Evolutionary conservation across 257 asterid genomes (phyloP), one percentile per base, ranked within the genome.

Genomic region (Fraxinus pennsylvanica): DNA sequence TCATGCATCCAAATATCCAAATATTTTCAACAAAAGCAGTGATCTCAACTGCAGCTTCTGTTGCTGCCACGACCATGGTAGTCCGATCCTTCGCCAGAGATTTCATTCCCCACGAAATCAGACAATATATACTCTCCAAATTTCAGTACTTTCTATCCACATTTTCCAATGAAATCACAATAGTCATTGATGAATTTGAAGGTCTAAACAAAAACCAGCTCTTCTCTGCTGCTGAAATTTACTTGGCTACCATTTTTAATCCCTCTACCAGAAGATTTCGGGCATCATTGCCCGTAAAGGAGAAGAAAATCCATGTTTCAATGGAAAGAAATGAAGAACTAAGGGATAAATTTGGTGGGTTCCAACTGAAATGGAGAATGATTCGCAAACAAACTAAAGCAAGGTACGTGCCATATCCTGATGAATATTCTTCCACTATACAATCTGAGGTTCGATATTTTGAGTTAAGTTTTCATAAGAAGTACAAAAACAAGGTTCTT

Each of bases 51-150:
- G 86, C 86, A 25, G 90, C 92, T 30, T 85, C 91, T 3, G 79
- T 86, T 15, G 89, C 88, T 22, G 91, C 89, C 38, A 78, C 88
- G 13, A 88, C 85, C 36, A 86, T 88, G 91, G 83, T 88, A 59
- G 30, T 88, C 50, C 77, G 92, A 5, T 84, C 90, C 0, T 50
- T 86, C 6, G 72, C 89, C 59, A 75, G 85, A 0, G 90, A 86
- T 21, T 74, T 84, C 0, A 52, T 88, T 29, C 92, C 90, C 0
- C 41, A 71, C 8, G 90, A 88, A 30, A 76, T 86, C 50, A 85
- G 69, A 22, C 78, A 81, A 7, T 88, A 84, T 32, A 33, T 79
- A 9, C 78, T 57, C 76, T 19, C 17, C n/a, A 79, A 52, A 73
- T 65, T 88, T 72, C 75, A 17, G 6, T 63, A 68, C 25, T 71